Evolutionary conservation across 192 early-diverging fungal genomes (phyloP), one percentile per base, ranked within the genome.

Genomic region (Coemansia sp.): DNA sequence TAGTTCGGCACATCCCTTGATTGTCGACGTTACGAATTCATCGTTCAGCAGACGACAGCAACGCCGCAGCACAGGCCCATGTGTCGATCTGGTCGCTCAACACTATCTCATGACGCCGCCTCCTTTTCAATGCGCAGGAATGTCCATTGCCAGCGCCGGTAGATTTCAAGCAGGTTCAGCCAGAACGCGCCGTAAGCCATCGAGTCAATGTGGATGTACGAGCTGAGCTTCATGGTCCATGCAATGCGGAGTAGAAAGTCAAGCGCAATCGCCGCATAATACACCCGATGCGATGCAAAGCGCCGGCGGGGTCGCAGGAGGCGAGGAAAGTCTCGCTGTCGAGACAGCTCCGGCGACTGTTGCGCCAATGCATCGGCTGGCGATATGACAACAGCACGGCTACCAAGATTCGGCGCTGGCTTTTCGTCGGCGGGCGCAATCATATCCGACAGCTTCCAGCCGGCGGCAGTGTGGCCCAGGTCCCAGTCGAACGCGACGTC

Each of bases 401-500:
- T 19, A 14, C 14, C 45, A 2, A 30, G 11, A 19, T 21, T 2
- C 15, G 7, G n/a, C 5, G 6, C 44, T 35, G 25, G 30, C 46
- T 30, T 50, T 10, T 53, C 43, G 14, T 53, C 53, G 20, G 21
- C 34, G 5, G 62, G 50, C 34, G 36, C 45, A 42, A 70, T 54
- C 38, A 60, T 26, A n/a, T 56, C 67, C n/a, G 62, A 40, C 27
- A 71, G 42, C 46, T 50, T 79, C 62, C 55, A 50, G 32, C 66
- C 64, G 52, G 55, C 38, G 43, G 39, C 23, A 14, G 50, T 43
- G 53, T 79, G 53, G 45, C 77, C 67, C 28, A 97, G 58, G 25
- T 85, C 81, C 94, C 94, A 98, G 69, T 96, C 95, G 62, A 92
- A 85, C 14, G 80, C 82, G 23, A 97, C 80, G 77, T 98, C 95